These are phyloP conservation scores for Nemania diffusa DNA, from an alignment of 2,329 filamentous ascomycete species.

Conservation along the genomic window DNA sequence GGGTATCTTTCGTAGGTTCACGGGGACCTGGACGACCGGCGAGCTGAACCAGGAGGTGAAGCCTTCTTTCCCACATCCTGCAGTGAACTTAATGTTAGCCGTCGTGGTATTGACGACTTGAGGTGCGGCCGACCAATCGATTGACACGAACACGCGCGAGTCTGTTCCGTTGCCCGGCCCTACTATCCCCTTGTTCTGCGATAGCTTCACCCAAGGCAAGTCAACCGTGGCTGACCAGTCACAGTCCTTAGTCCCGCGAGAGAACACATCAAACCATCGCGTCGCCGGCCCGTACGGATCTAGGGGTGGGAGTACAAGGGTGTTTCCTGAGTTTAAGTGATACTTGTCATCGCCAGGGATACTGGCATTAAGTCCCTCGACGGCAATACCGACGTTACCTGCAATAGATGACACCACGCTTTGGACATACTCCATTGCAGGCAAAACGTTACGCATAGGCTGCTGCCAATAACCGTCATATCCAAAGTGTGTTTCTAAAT, in stretches of 20 bases:
- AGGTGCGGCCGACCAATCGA: slow-evolving; percentile 64
- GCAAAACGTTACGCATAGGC: slow-evolving; percentile 75
- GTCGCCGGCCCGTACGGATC: slow-evolving; percentile 66
- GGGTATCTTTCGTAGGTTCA: slow-evolving; percentile 61
- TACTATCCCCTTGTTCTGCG: slow-evolving; percentile 61
- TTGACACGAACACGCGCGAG: slow-evolving; percentile 61
- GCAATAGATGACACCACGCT: slow-evolving; percentile 66
- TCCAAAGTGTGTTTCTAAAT: slow-evolving; percentile 62
- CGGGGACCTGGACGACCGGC: slow-evolving; percentile 64
- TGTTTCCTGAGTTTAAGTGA: slow-evolving; percentile 65
- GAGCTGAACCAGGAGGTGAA: slow-evolving; percentile 48
- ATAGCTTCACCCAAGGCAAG: slow-evolving; percentile 63
- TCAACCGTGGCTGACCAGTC: slow-evolving; percentile 62
- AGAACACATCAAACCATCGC: slow-evolving; percentile 73
- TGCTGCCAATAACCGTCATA: slow-evolving; percentile 73
- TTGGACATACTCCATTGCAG: slow-evolving; percentile 69
- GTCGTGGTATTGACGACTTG: slow-evolving; percentile 52
- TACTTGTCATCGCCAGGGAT: slow-evolving; percentile 74
- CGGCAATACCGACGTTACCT: slow-evolving; percentile 70
- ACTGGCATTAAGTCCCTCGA: slow-evolving; percentile 73
- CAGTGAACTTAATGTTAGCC: slow-evolving; percentile 63
- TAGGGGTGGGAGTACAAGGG: slow-evolving; percentile 64
- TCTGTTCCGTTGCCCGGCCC: slow-evolving; percentile 60
- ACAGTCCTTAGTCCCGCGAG: slow-evolving; percentile 64
- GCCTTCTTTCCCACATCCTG: slow-evolving; percentile 46